Percentiles rank a stretch among this genome's conserved stretches.
Evolutionary conservation across 768 basidiomycete genomes (phyloP).

Genomic region (Tulasnella sp.): DNA sequence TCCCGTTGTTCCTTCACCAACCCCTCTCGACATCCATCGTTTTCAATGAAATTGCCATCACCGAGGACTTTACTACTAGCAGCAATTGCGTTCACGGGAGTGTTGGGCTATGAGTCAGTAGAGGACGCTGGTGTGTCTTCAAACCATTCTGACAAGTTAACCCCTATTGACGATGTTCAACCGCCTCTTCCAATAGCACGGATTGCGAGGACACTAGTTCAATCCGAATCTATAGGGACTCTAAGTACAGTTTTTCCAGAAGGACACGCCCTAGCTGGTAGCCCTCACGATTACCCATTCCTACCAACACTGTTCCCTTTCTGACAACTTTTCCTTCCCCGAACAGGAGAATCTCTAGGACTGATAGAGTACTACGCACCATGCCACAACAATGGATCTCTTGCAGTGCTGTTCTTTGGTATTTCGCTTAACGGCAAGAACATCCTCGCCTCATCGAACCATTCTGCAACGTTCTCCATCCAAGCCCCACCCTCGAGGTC

Average conservation of each 20-base stretch:
- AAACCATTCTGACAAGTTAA: not conserved
- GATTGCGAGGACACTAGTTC: conserved; percentile 39
- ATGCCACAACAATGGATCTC: conserved; percentile 43
- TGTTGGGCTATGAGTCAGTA: conserved; percentile 34
- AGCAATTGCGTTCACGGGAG: not conserved
- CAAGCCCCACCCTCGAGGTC: conserved; percentile 32
- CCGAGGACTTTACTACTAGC: not conserved
- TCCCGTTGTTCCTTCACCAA: not conserved
- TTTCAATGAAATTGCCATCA: not conserved
- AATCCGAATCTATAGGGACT: conserved; percentile 37
- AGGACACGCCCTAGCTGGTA: conserved; percentile 37
- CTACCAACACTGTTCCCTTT: not conserved
- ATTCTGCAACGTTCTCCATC: conserved; percentile 42
- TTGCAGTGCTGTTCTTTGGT: conserved; percentile 45
- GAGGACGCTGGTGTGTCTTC: conserved; percentile 40
- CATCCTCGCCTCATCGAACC: conserved; percentile 36
- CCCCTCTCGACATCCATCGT: not conserved
- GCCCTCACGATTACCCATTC: conserved; percentile 15
- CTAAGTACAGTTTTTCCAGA: conserved; percentile 47
- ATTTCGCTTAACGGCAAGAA: conserved; percentile 50
- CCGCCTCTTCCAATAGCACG: conserved; percentile 31
- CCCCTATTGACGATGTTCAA: not conserved
- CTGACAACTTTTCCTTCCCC: not conserved
- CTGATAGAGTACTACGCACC: conserved; percentile 50
- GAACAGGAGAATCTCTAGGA: conserved; percentile 41